Evolutionary conservation across 1,284 basidiomycete genomes (phyloP).

Genomic region (Sanghuangporus baumii): DNA sequence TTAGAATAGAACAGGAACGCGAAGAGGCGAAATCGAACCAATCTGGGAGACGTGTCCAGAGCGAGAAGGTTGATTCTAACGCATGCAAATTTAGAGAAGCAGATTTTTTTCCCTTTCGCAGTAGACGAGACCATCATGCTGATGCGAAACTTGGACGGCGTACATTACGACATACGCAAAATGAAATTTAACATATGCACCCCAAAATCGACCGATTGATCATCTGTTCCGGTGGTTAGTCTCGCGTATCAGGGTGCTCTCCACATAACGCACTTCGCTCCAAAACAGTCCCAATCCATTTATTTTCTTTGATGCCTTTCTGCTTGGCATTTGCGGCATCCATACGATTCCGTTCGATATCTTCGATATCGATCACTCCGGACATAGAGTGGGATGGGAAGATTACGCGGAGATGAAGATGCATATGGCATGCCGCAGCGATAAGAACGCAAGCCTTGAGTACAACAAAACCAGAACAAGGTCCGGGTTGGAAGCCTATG

Average conservation of each 20-base stretch:
- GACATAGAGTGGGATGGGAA: neutral
- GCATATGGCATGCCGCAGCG: neutral
- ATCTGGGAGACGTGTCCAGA: neutral
- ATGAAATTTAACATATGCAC: neutral
- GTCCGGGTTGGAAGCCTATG: neutral
- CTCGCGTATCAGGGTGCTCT: neutral
- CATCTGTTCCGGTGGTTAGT: neutral
- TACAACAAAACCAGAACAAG: neutral
- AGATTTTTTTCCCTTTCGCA: too few species aligned
- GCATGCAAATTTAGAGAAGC: neutral
- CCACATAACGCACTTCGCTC: neutral
- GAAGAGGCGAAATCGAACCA: neutral
- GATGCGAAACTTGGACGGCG: neutral
- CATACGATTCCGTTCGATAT: neutral
- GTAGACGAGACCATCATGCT: neutral
- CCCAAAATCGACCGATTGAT: neutral
- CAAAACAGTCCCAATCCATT: neutral
- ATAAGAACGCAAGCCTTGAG: neutral
- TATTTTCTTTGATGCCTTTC: neutral
- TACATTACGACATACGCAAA: neutral
- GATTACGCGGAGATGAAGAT: neutral
- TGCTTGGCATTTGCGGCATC: neutral
- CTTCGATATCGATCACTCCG: neutral
- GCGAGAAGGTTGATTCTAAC: neutral
- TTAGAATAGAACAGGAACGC: neutral